Conservation (phyloP, 192 early-diverging fungal genomes). For the Coemansia erecta region DNA sequence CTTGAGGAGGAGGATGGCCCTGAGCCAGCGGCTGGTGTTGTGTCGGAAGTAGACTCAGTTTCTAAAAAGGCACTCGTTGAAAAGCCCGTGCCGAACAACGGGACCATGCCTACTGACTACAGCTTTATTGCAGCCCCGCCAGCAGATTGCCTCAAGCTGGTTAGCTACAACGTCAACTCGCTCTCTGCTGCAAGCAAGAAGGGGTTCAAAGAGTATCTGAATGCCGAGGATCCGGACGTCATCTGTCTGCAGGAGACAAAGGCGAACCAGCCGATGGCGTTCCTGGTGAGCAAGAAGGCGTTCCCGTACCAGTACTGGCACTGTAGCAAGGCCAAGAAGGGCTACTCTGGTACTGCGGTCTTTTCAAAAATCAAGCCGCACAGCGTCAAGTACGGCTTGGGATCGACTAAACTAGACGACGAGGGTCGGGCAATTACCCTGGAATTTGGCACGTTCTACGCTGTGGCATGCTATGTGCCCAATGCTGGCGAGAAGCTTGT, state of each 20-base stretch:
- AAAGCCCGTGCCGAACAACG: slow-evolving; percentile 56
- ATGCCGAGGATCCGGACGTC: slow-evolving; percentile 78
- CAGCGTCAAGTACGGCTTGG: slow-evolving; percentile 60
- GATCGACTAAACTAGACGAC: slow-evolving; percentile 48
- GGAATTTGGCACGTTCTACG: slow-evolving; percentile 63
- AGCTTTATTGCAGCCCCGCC: slow-evolving; percentile 55
- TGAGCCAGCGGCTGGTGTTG: slow-evolving; percentile 8
- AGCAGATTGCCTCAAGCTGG: slow-evolving; percentile 59
- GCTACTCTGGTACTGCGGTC: slow-evolving; percentile 73
- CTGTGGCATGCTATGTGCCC: slow-evolving; percentile 75
- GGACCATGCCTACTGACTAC: slow-evolving; percentile 61
- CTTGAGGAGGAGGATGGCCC: neutral
- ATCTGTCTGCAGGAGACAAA: slow-evolving; percentile 86
- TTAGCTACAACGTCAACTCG: slow-evolving; percentile 79
- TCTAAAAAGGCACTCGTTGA: slow-evolving; percentile 17
- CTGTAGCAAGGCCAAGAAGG: slow-evolving; percentile 66
- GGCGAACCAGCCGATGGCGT: slow-evolving; percentile 64
- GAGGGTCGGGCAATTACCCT: slow-evolving; percentile 74
- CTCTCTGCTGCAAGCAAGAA: slow-evolving; percentile 74
- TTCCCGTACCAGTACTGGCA: slow-evolving; percentile 75
- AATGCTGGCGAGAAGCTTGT: slow-evolving; percentile 77
- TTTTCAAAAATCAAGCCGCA: slow-evolving; percentile 78
- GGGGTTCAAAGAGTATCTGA: slow-evolving; percentile 70
- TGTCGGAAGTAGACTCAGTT: neutral
- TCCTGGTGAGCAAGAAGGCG: slow-evolving; percentile 57